phyloP scores from a whole-genome alignment of 2,329 filamentous ascomycete species.

The Lasiodiplodia sp. region DNA sequence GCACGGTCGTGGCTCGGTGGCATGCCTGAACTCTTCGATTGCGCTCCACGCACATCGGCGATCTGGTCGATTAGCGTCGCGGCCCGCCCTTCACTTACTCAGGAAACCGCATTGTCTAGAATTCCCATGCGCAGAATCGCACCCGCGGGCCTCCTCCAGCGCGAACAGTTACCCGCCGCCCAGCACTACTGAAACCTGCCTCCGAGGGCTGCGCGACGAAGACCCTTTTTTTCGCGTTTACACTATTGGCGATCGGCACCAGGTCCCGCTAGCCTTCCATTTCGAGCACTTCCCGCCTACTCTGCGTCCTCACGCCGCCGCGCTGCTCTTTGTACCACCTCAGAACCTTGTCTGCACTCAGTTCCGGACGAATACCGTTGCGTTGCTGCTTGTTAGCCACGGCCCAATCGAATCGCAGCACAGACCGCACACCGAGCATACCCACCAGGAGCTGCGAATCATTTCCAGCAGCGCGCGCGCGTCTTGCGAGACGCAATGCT shows the following conservation, averaged over 20 bases:
- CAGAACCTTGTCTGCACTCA: background rate
- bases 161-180: background rate
- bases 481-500: constrained; percentile 14
- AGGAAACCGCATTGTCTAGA: constrained; percentile 18
- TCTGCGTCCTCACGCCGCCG: background rate
- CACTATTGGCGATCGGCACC: background rate
- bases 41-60: constrained; percentile 24
- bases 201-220: background rate
- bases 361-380: background rate
- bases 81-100: constrained; percentile 11
- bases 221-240: background rate
- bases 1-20: constrained; percentile 4
- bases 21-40: constrained; percentile 9
- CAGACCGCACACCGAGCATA: background rate
- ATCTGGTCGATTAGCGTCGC: constrained; percentile 12
- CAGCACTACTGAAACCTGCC: background rate
- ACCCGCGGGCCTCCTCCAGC: background rate
- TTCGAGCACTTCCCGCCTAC: background rate
- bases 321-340: constrained; percentile 9
- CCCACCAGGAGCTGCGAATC: background rate
- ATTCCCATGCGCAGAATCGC: constrained; percentile 19
- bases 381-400: background rate
- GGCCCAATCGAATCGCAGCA: background rate
- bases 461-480: background rate
- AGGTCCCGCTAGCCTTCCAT: background rate